These are phyloP conservation scores for Pseudofabraea citricarpa DNA, from an alignment of 2,329 filamentous ascomycete genomes.

Conservation along the genomic window DNA sequence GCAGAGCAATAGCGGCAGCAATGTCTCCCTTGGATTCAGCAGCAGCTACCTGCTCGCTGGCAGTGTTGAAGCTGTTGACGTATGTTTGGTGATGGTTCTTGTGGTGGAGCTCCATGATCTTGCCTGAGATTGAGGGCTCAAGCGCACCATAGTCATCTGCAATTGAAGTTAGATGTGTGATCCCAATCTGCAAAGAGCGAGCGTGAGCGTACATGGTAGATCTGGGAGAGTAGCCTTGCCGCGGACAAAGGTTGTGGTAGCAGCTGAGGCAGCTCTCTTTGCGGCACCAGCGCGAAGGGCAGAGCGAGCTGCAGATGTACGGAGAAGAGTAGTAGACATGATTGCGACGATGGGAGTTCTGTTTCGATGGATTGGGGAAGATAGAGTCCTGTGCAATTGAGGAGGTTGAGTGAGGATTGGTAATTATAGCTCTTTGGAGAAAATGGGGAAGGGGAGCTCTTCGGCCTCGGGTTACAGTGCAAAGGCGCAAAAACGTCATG, in stretches of 20 bases:
- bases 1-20: slow-evolving; percentile 45
- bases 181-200: neutral
- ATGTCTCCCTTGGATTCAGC: slow-evolving; percentile 50
- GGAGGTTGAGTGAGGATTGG: neutral
- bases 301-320: slow-evolving; percentile 63
- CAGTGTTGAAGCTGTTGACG: slow-evolving; percentile 82
- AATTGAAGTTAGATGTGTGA: slow-evolving; percentile 1
- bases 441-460: too few relatives aligned
- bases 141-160: slow-evolving; percentile 94
- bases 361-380: too few relatives aligned
- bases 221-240: slow-evolving; percentile 93
- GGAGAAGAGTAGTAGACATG: slow-evolving; percentile 76
- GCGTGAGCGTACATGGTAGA: slow-evolving; percentile 58
- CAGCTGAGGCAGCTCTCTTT: slow-evolving; percentile 59
- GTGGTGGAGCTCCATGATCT: slow-evolving; percentile 97
- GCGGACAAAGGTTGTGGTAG: slow-evolving; percentile 72
- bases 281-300: slow-evolving; percentile 65
- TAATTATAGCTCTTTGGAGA: neutral
- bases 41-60: slow-evolving; percentile 64
- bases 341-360: slow-evolving; percentile 9
- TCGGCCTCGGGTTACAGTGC: too few relatives aligned
- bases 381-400: neutral
- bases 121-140: slow-evolving; percentile 75
- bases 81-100: slow-evolving; percentile 93
- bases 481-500: too few relatives aligned